Conservation (phyloP, 805 yeast species). For the Yamadazyma takamatsuzukensis region DNA sequence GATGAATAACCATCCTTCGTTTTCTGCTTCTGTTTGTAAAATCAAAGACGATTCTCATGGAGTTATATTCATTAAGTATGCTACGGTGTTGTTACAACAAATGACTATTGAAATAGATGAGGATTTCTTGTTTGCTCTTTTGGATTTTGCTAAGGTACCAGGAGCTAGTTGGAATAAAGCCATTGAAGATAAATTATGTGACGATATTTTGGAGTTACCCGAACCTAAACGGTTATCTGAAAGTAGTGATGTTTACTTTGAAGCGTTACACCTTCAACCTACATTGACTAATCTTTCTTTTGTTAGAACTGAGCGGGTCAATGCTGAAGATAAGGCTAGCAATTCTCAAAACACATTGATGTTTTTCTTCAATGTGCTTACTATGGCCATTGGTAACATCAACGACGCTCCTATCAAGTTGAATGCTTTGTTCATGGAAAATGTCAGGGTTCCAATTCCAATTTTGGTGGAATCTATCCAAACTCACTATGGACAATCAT, state of each 20-base stretch:
- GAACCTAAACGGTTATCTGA: constrained; percentile 56
- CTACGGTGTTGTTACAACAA: constrained; percentile 85
- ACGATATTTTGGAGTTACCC: constrained; percentile 62
- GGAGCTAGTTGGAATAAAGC: constrained; percentile 71
- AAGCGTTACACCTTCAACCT: constrained; percentile 89
- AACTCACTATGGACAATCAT: constrained; percentile 89
- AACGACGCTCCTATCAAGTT: constrained; percentile 93
- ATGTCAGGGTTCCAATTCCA: constrained; percentile 81
- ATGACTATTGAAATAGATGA: constrained; percentile 92
- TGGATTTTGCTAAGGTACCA: constrained; percentile 78
- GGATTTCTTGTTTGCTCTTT: constrained; percentile 76
- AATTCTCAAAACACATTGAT: constrained; percentile 59
- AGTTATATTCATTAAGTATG: constrained; percentile 83
- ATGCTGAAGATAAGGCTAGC: constrained; percentile 57
- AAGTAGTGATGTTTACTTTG: constrained; percentile 82
- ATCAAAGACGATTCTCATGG: constrained; percentile 91
- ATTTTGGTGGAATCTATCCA: constrained; percentile 63
- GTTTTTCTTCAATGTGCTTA: constrained; percentile 77
- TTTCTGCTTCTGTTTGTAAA: constrained; percentile 78
- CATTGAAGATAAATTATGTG: constrained; percentile 52
- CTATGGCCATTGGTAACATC: constrained; percentile 96
- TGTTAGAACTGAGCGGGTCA: constrained; percentile 78
- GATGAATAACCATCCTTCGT: constrained; percentile 83
- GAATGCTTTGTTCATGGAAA: constrained; percentile 84
- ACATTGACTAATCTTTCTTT: constrained; percentile 84